Base-by-base conservation (phyloP, 139 green algal species). In the Bryopsis sp. region DNA sequence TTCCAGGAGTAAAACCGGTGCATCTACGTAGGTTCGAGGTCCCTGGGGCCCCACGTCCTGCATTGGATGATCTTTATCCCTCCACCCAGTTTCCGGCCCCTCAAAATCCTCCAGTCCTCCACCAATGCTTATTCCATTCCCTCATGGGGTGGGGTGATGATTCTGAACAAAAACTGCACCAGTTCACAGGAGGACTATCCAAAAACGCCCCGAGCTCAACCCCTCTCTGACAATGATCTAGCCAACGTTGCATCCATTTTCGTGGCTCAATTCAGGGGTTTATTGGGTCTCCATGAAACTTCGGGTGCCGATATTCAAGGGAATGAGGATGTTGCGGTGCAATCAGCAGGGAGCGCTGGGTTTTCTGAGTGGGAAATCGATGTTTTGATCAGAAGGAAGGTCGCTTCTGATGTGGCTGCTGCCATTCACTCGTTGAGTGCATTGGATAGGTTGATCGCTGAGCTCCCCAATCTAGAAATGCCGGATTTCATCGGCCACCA, bases 401-500 rank as follows among this genome's bases (percentile, higher is more conserved):
- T 70, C 2, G 60, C 26, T 2, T n/a, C 15, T 26, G 68, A 81
- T 60, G 35, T 76, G 3, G 33, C 31, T 7, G 57, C 62, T 8
- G 64, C 74, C 3, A 70, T 68, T 4, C 37, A 72, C 1, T 65
- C 75, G 31, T 68, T 87, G 37, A 58, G 26, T 28, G 72, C 71
- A 15, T 60, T 87, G 26, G 73, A 71, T 2, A 59, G 36, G 5
- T 33, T 81, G 38, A 68, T 83, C 28, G 35, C 62, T 36, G 38
- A 74, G 58, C 60, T 87, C 36, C 81, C 78, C 0, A 87, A 80
- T 47, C 59, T 87, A 29, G 81, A 77, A 47, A 81, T 87, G 66
- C 81, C 81, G 8, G 58, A 87, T 29, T 31, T 84, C 0, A 80
- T 86, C 28, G 74, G 71, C 2, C 32, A 73, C 29, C 78, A 87